Percentiles rank a stretch among this genome's conserved stretches.
phyloP scores from a whole-genome alignment of 352 stramenopile genomes.

The Phytopythium helicoides region DNA sequence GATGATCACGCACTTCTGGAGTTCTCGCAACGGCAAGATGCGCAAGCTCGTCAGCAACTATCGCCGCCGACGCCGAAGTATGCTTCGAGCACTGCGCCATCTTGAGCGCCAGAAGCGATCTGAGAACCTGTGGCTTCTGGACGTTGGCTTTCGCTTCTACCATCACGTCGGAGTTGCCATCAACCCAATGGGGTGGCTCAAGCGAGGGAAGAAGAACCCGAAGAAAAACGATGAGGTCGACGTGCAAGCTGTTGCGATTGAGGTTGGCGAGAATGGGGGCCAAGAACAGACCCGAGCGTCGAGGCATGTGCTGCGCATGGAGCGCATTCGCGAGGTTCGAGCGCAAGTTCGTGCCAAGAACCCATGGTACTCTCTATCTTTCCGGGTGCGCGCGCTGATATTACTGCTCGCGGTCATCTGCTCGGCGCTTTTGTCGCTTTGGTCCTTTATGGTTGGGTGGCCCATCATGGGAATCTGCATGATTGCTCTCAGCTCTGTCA shows the following conservation, averaged over 20 bases:
- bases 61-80: conserved; percentile 48
- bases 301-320: conserved; percentile 21
- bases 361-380: conserved; percentile 51
- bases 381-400: conserved; percentile 39
- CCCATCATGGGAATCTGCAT: conserved; percentile 71
- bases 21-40: conserved; percentile 76
- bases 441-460: conserved; percentile 68
- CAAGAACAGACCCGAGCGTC: conserved; percentile 3
- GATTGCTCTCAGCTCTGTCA: conserved; percentile 59
- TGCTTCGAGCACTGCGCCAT: conserved; percentile 45
- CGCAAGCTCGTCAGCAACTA: conserved; percentile 75
- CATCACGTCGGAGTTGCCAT: conserved; percentile 48
- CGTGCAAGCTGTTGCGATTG: conserved; percentile 9
- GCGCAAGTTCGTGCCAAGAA: conserved; percentile 36
- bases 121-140: conserved; percentile 67
- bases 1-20: conserved; percentile 80
- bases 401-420: conserved; percentile 53
- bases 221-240: conserved; percentile 7
- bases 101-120: conserved; percentile 62
- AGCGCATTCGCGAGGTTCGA: conserved; percentile 41
- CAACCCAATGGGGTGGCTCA: conserved; percentile 40
- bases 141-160: conserved; percentile 74
- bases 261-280: conserved; percentile 1
- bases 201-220: conserved; percentile 10
- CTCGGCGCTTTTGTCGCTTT: conserved; percentile 54